Conservation (phyloP, 768 basidiomycete species). For the Podaxis rugospora region DNA sequence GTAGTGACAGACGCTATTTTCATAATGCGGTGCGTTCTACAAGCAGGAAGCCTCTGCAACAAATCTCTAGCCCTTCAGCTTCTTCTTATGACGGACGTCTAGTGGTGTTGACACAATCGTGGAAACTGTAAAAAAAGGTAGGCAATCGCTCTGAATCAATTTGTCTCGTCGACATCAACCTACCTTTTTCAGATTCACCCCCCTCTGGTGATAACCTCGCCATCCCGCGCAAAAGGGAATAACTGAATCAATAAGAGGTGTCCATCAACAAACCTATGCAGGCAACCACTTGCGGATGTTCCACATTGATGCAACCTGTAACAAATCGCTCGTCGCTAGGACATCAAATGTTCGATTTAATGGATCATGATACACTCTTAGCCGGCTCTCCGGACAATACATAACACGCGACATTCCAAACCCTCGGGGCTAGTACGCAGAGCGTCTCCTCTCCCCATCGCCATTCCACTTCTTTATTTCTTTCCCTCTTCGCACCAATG, state of each 20-base stretch:
- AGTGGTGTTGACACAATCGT: no score
- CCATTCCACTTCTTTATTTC: background rate
- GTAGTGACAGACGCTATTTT: no score
- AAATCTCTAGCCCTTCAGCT: no score
- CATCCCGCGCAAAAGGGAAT: background rate
- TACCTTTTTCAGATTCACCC: background rate
- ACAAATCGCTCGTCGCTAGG: background rate
- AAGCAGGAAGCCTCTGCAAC: no score
- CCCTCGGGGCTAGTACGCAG: background rate
- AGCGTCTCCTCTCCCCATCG: background rate
- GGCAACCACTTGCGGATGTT: background rate
- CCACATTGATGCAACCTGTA: background rate
- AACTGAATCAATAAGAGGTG: background rate
- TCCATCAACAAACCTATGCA: background rate
- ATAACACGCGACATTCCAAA: background rate
- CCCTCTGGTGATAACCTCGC: background rate
- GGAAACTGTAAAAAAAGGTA: background rate
- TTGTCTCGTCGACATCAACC: background rate
- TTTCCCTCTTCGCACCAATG: background rate
- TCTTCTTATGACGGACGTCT: no score
- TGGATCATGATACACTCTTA: background rate
- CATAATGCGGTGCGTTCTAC: no score
- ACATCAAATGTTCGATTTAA: background rate
- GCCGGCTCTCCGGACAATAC: background rate
- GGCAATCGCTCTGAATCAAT: background rate